A percentile compares a stretch with the other conserved stretches of the same genome.
phyloP scores from a whole-genome alignment of 139 green algal species.

The Chlamydomonas sphaeroides region DNA sequence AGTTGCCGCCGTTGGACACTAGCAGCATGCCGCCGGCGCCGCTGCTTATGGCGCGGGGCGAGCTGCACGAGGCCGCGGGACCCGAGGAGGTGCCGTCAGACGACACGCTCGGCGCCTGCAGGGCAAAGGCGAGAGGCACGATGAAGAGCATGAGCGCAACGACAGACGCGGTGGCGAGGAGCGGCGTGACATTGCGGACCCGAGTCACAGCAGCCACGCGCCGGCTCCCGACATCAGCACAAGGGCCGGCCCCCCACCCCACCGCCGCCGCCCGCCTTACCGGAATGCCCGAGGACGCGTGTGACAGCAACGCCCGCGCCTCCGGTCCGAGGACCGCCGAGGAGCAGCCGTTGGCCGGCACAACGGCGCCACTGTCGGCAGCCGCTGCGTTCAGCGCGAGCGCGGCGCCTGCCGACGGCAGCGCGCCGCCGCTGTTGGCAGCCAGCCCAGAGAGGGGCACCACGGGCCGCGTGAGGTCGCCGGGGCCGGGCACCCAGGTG shows the following conservation, averaged over 20 bases:
- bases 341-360: not conserved
- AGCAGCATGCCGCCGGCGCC: no score
- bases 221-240: no score
- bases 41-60: not conserved
- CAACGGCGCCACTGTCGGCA: not conserved
- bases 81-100: not conserved
- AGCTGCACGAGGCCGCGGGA: not conserved
- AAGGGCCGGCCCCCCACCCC: no score
- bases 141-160: no score
- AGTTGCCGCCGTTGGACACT: not conserved
- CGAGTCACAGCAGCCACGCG: no score
- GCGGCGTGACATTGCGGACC: no score
- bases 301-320: slow-evolving; percentile 13
- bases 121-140: no score
- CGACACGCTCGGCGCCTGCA: not conserved
- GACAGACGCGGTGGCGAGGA: no score
- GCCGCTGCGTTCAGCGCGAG: not conserved
- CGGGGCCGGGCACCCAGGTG: slow-evolving; percentile 60
- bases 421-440: not conserved
- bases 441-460: no score
- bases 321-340: not conserved
- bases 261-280: no score
- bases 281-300: slow-evolving; percentile 7
- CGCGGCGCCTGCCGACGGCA: not conserved
- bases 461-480: slow-evolving; percentile 32